Percentiles rank a stretch among this genome's conserved stretches.
phyloP scores from a whole-genome alignment of 1,284 basidiomycete genomes.

The Hortiboletus rubellus region DNA sequence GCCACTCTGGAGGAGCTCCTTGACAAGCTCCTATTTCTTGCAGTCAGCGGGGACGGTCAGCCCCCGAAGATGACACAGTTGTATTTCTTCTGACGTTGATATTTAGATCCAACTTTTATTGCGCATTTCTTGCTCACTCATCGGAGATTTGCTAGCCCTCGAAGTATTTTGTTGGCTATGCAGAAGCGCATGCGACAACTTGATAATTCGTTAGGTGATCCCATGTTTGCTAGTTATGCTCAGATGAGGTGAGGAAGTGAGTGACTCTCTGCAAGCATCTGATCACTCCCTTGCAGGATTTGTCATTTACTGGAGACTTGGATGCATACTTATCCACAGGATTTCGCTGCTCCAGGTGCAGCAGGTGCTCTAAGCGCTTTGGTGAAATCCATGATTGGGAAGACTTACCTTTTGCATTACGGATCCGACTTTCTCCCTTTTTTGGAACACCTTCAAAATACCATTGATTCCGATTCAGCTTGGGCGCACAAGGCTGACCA shows the following conservation, averaged over 20 bases:
- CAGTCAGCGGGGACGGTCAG: constrained; percentile 77
- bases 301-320: constrained; percentile 74
- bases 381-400: constrained; percentile 71
- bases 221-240: constrained; percentile 79
- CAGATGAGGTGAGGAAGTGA: constrained; percentile 65
- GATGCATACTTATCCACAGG: constrained; percentile 69
- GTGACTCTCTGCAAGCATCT: constrained; percentile 2
- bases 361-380: constrained; percentile 69
- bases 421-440: constrained; percentile 79
- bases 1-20: constrained; percentile 71
- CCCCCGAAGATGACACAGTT: neutral
- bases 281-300: constrained; percentile 47
- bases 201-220: constrained; percentile 69
- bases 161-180: constrained; percentile 76
- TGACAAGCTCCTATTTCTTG: constrained; percentile 73
- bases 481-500: constrained; percentile 71
- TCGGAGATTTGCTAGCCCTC: constrained; percentile 73
- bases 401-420: constrained; percentile 78
- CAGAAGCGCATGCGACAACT: constrained; percentile 79
- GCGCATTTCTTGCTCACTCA: constrained; percentile 79
- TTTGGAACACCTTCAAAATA: constrained; percentile 59
- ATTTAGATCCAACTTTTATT: constrained; percentile 68
- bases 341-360: constrained; percentile 74
- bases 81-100: constrained; percentile 13
- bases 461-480: constrained; percentile 62